These are phyloP conservation scores for Wickerhamiella cacticola DNA, from an alignment of 805 yeast genomes.

Conservation along the genomic window DNA sequence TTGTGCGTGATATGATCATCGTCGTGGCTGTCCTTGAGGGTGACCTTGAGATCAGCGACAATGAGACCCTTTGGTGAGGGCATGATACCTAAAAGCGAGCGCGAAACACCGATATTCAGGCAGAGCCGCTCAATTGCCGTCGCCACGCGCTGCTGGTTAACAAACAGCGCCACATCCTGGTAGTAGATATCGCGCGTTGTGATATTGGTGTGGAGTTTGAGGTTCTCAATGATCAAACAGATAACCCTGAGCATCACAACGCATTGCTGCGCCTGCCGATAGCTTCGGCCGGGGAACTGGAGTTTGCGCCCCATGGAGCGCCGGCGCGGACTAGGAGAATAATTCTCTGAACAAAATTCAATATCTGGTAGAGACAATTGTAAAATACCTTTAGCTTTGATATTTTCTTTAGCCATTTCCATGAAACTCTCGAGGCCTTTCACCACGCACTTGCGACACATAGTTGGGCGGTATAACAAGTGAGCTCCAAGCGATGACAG, in stretches of 20 bases:
- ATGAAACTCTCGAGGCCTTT: not conserved
- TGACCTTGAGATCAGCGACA: constrained; percentile 30
- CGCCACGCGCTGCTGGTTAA: constrained; percentile 35
- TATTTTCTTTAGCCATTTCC: not conserved
- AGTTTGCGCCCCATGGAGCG: not conserved
- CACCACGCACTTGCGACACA: constrained; percentile 6
- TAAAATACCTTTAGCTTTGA: not conserved
- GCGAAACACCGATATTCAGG: constrained; percentile 30
- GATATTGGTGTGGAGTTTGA: constrained; percentile 15
- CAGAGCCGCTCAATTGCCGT: constrained; percentile 32
- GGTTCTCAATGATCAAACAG: constrained; percentile 15
- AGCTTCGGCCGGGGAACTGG: not conserved
- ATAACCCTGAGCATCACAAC: constrained; percentile 8
- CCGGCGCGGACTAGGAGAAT: not conserved
- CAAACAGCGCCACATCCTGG: constrained; percentile 42
- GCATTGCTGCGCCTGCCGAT: not conserved
- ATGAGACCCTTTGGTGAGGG: constrained; percentile 49
- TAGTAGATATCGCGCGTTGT: constrained; percentile 50
- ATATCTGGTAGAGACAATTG: not conserved
- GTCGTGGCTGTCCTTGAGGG: constrained; percentile 15
- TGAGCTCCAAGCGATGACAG: too few species aligned
- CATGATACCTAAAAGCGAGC: constrained; percentile 34
- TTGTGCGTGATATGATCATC: constrained; percentile 1
- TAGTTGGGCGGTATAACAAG: not conserved
- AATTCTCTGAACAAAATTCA: not conserved